Base-by-base conservation (phyloP, 176 grass and related monocot species). In the Elymus sibiricus region DNA sequence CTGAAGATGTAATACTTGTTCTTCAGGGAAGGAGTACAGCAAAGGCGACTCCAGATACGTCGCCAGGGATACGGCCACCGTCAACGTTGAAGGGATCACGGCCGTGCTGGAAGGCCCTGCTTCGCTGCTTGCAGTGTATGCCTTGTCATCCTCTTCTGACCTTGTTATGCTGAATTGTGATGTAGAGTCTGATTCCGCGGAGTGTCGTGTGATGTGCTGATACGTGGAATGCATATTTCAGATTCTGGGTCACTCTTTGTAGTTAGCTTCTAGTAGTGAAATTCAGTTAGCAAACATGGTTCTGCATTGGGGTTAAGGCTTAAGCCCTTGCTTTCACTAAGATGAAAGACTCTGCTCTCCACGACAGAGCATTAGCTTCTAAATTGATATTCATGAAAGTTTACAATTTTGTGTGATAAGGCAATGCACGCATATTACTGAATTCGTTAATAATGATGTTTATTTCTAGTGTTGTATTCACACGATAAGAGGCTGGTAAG, bases 31-130 rank as follows among this genome's bases (percentile, higher is more conserved):
- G 79, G 91, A 95, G 84, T 98, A 95, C 59, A 95, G 88, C 86
- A 95, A 95, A 83, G 93, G 96, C 10, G 93, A 98, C 84, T 98
- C 92, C 21, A 95, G 96, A 87, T 98, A 98, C 66, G 93, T 83
- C 12, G 86, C 83, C 59, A 94, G 96, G 82, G 93, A 98, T 77
- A 2, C 92, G 4, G 90, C 81, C 47, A 91, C 94, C 82, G 86
- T 98, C 37, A 85, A 83, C 0, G 84, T 92, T 47, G 90, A 98
- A 95, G 93, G 93, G 63, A 94, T 98, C 70, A 98, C 93, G 0
- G 90, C 88, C 71, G 93, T 87, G 24, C 37, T 98, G 74, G 92
- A 98, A 87, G 96, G 96, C 79, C 96, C 92, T 82, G 93, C 93
- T 62, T 90, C 86, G 4, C 74, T 98, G 77, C 93, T 98, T 88